Evolutionary conservation across 768 basidiomycete genomes (phyloP), one percentile per base, ranked within the genome.

Genomic region (Kwoniella heveanensis): DNA sequence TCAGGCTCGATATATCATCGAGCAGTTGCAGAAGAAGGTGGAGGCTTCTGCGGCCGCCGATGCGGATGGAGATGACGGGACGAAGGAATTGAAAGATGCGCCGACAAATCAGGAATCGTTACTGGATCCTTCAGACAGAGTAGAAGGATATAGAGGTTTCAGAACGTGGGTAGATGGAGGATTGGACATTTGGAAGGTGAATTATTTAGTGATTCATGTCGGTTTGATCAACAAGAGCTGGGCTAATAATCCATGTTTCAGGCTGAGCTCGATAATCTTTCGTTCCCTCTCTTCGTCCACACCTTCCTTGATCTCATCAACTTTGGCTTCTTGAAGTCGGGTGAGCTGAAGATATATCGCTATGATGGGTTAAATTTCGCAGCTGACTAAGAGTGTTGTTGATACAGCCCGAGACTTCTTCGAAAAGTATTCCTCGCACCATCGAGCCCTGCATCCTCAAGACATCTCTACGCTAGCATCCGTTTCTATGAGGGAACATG

Each of bases 201-300:
- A 78, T 62, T 21, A 17, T 9, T 10, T 6, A 32, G 7, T 13
- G 32, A n/a, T 32, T 6, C 32, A 32, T 32, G 13, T 32, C 32
- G 5, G 19, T 37, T 22, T 2, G 13, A 36, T 29, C 24, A 22
- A 15, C 17, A 13, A 30, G 19, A 26, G 29, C 15, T 26, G 17
- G 22, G 17, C 22, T 13, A 21, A 21, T 27, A 27, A 32, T 12
- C 3, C 52, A 5, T 49, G 13, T 29, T 22, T 21, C 77, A 98
- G 90, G 91, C 92, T 58, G 94, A 99, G 80, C 90, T 99, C 71
- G 85, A 90, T 49, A 93, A 91, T 49, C 89, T 99, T 36, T 81
- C 96, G 17, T 96, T 93, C 76, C 96, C 96, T 2, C 90, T 99
- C 66, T 98, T 97, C 77, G 92, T 90, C 54, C 92, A 99, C 80